Evolutionary conservation across 2,329 filamentous ascomycete species (phyloP), one percentile per base, ranked within the genome.

Genomic region (Biscogniauxia mediterranea): DNA sequence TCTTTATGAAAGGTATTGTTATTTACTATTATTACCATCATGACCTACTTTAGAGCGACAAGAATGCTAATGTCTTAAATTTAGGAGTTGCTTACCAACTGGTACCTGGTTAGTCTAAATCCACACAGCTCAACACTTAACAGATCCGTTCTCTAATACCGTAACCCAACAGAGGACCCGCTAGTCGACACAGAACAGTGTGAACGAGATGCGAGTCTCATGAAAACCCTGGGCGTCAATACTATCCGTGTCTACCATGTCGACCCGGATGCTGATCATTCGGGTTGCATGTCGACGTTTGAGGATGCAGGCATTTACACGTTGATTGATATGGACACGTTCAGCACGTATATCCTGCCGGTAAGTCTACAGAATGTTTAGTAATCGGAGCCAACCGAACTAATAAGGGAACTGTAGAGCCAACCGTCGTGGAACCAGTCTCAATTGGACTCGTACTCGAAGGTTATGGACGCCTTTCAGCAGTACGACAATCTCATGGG

Each of bases 171-270:
- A 75, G 81, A 89, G 56, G 93, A 97, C 72, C 93, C 92, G 55
- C 84, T 96, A 64, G 78, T 91, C 68, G 85, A 95, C 73, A 83
- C 84, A 50, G 85, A 85, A 54, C 93, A 96, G 79, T 96, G 92
- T 79, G 76, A 83, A 69, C 85, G 87, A 67, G 93, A 97, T 78
- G 88, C 89, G 51, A 74, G 79, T 17, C 81, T 93, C 71, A 96
- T 96, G 90, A 84, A 91, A 74, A 85, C 87, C 19, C 80, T 97
- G 58, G 92, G 91, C 64, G 86, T 90, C 73, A 96, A 96, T 74
- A 83, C 89, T 28, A 92, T 96, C 70, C 91, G 93, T 60, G 90
- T 95, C 61, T 97, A 97, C 76, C 92, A 96, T 72, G 91, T 97
- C 63, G 89, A 96, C 69, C 79, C 90, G 1, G 74, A 77, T 2